These are phyloP conservation scores for Fusarium sp. DNA, from an alignment of 2,329 filamentous ascomycete species.

Conservation along the genomic window DNA sequence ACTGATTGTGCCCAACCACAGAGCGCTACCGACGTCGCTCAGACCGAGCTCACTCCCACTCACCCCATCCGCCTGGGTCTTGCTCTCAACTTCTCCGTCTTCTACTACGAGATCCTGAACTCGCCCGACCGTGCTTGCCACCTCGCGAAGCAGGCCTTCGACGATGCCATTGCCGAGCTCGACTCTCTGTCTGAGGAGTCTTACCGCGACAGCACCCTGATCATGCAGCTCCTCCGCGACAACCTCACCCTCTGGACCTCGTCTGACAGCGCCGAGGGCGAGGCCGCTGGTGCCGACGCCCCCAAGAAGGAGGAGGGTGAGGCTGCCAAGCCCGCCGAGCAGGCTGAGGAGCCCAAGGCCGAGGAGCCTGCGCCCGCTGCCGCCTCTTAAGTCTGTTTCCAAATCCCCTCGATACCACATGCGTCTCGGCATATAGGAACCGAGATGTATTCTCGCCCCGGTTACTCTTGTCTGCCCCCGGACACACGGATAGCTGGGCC, in stretches of 20 bases:
- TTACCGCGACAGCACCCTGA: constrained; percentile 99
- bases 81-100: constrained; percentile 98
- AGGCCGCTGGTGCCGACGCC: constrained; percentile 74
- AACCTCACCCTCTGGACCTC: constrained; percentile 99
- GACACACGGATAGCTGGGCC: constrained; percentile 47
- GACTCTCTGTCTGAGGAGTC: constrained; percentile 98
- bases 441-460: constrained; percentile 50
- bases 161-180: constrained; percentile 97
- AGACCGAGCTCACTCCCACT: constrained; percentile 96
- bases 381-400: constrained; percentile 62
- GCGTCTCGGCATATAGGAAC: constrained; percentile 52
- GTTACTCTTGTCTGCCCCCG: constrained; percentile 45
- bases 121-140: constrained; percentile 98
- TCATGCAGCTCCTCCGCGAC: constrained; percentile 98
- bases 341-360: constrained; percentile 76
- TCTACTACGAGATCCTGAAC: constrained; percentile 99
- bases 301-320: constrained; percentile 61
- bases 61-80: constrained; percentile 98
- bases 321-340: constrained; percentile 62
- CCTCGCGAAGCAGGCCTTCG: constrained; percentile 98
- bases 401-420: constrained; percentile 51
- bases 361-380: constrained; percentile 59
- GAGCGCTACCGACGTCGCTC: constrained; percentile 98
- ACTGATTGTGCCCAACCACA: constrained; percentile 51
- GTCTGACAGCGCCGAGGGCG: constrained; percentile 78